Percentiles rank a stretch among this genome's conserved stretches.
Conservation (phyloP, 2,329 filamentous ascomycete genomes). For the Coccinonectria pachysandricola region DNA sequence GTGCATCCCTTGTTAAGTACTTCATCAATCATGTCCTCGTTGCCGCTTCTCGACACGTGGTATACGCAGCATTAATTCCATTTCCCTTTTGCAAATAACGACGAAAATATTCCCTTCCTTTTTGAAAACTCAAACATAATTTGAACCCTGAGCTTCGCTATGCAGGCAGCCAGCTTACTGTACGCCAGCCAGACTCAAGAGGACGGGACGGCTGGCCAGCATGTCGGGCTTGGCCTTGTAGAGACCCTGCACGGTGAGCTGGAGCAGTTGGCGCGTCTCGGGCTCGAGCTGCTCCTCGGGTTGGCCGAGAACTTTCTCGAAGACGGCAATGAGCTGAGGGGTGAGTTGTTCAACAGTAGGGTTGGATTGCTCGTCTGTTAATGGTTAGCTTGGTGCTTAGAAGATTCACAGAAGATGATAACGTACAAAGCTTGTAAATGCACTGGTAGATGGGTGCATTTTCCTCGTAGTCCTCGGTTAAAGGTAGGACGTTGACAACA, state of each 20-base stretch:
- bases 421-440: conserved; percentile 76
- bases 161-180: too few species aligned
- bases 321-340: conserved; percentile 56
- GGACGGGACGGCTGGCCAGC: conserved; percentile 21
- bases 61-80: too few species aligned
- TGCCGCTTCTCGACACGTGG: too few species aligned
- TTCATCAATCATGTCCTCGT: conserved; percentile 18
- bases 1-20: conserved; percentile 10
- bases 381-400: neutral
- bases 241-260: conserved; percentile 48
- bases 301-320: conserved; percentile 60
- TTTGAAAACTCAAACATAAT: too few species aligned
- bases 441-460: conserved; percentile 89
- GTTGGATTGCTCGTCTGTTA: conserved; percentile 54
- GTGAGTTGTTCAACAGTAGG: conserved; percentile 60
- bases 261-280: conserved; percentile 56
- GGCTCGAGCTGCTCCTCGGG: conserved; percentile 68
- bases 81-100: too few species aligned
- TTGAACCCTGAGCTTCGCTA: too few species aligned
- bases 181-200: conserved; percentile 23
- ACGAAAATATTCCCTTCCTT: too few species aligned
- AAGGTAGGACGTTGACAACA: conserved; percentile 67
- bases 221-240: conserved; percentile 27
- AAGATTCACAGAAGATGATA: neutral
- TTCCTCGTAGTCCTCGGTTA: conserved; percentile 92